Conservation (phyloP, 2,329 filamentous ascomycete genomes). For the Aspergillus udagawae region DNA sequence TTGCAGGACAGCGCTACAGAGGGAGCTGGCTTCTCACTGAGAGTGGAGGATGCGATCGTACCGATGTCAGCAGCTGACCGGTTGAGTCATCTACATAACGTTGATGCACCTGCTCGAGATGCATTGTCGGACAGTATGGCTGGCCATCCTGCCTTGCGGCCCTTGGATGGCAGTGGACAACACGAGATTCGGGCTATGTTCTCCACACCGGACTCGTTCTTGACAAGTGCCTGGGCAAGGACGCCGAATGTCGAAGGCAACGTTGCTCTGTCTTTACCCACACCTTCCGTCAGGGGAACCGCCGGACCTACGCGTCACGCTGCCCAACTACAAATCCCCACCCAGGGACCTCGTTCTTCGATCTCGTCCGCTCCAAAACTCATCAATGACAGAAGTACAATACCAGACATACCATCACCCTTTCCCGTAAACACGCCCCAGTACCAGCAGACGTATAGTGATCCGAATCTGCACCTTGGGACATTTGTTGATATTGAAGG, state of each 20-base stretch:
- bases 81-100: slow-evolving; percentile 2
- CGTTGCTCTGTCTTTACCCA: slow-evolving; percentile 22
- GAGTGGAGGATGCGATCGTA: neutral
- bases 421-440: slow-evolving; percentile 19
- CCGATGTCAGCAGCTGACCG: neutral
- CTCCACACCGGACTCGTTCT: slow-evolving; percentile 17
- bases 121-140: neutral
- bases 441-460: slow-evolving; percentile 25
- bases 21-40: neutral
- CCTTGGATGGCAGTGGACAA: slow-evolving; percentile 5
- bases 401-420: slow-evolving; percentile 20
- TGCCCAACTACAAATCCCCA: slow-evolving; percentile 11
- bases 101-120: neutral
- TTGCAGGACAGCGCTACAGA: slow-evolving; percentile 8
- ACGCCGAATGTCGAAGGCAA: slow-evolving; percentile 23
- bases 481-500: slow-evolving; percentile 29
- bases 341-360: slow-evolving; percentile 6
- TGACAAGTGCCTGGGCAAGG: slow-evolving; percentile 27
- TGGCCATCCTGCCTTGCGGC: too few relatives aligned
- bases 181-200: slow-evolving; percentile 5
- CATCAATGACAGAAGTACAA: slow-evolving; percentile 13
- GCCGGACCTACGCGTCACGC: slow-evolving; percentile 17
- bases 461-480: slow-evolving; percentile 22
- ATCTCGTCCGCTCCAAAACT: slow-evolving; percentile 18
- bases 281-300: slow-evolving; percentile 12